Evolutionary conservation across 1,284 basidiomycete species (phyloP).

Genomic region (Coniophora puteana): DNA sequence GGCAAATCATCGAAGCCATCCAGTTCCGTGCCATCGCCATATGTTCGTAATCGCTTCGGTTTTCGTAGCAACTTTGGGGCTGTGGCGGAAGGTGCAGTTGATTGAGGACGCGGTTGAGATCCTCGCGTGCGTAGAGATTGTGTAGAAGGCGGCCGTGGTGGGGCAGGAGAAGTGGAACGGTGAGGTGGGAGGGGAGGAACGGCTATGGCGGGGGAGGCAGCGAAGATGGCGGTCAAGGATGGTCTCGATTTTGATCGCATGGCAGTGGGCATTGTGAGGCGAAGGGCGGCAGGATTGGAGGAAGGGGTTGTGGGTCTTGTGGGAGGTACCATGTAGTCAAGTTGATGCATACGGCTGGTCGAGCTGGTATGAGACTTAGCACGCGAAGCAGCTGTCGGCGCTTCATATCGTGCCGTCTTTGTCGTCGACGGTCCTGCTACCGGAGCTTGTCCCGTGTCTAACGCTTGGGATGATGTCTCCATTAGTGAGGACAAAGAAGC

Average conservation of each 20-base stretch:
- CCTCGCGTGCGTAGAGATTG: conserved; percentile 31
- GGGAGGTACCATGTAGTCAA: conserved; percentile 69
- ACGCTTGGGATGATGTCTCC: conserved; percentile 54
- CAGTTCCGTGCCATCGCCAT: conserved; percentile 91
- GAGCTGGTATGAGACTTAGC: conserved; percentile 68
- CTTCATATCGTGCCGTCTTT: conserved; percentile 59
- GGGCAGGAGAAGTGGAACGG: conserved; percentile 55
- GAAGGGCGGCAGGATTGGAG: conserved; percentile 65
- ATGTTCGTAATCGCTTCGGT: conserved; percentile 70
- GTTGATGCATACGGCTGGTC: conserved; percentile 50
- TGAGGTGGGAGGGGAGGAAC: conserved; percentile 20
- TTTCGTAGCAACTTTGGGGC: conserved; percentile 69
- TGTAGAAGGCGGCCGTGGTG: conserved; percentile 51
- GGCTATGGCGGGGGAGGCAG: conserved; percentile 24
- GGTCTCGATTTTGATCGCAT: conserved; percentile 69
- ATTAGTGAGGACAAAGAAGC: conserved; percentile 72
- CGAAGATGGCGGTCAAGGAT: conserved; percentile 70
- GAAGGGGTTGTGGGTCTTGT: conserved; percentile 75
- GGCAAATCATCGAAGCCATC: conserved; percentile 90
- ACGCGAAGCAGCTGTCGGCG: conserved; percentile 73
- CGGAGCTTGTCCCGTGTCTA: conserved; percentile 45
- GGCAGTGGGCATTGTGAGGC: conserved; percentile 84
- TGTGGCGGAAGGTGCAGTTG: conserved; percentile 33
- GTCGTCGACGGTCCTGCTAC: conserved; percentile 28
- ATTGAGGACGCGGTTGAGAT: conserved; percentile 21